Evolutionary conservation across 2,329 filamentous ascomycete species (phyloP), one percentile per base, ranked within the genome.

Genomic region (Stachybotrys chartarum): DNA sequence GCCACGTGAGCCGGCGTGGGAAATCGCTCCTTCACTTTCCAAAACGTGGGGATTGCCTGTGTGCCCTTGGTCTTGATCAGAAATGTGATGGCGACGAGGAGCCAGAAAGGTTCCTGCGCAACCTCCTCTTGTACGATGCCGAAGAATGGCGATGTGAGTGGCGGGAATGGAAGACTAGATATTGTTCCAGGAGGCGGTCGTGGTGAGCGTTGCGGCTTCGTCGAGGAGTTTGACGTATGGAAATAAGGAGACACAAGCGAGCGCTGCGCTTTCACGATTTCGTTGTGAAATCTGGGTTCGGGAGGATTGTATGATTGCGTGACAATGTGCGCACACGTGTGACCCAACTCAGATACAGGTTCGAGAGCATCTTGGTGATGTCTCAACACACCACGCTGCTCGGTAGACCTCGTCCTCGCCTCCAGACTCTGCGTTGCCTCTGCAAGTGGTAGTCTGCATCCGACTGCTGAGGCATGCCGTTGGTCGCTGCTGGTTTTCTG

Each of bases 61-160:
- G 77, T 80, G 11, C 90, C 92, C 3, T 83, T 78, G 0, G 91
- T 96, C 57, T 88, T 85, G 68, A 93, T 93, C 32, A 96, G 83
- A 63, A 96, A 92, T 0, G 90, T 91, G 6, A 91, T 86, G 12
- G 88, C 91, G 32, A 96, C 78, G 1, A 96, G 80, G 1, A 97
- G 81, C 60, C 85, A 86, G 69, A 95, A 96, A 0, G 91, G 88
- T 55, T 91, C 80, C 52, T 81, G 70, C 2, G 85, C 84, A 16
- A 96, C 81, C 59, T 86, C 81, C 67, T 96, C 92, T 68, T 97
- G 92, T 44, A 96, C 84, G 2, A 97, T 79, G 0, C 91, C 91
- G 66, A 96, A 96, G 6, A 65, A 69, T 0, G 77, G 66, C 0
- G 81, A 76, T 7, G 79, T 77, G 39, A 91, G 81, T 0, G 85